A percentile compares a stretch with the other conserved stretches of the same genome.
Evolutionary conservation across 2,329 filamentous ascomycete genomes (phyloP).

Genomic region (Ceratocystis cubensis): DNA sequence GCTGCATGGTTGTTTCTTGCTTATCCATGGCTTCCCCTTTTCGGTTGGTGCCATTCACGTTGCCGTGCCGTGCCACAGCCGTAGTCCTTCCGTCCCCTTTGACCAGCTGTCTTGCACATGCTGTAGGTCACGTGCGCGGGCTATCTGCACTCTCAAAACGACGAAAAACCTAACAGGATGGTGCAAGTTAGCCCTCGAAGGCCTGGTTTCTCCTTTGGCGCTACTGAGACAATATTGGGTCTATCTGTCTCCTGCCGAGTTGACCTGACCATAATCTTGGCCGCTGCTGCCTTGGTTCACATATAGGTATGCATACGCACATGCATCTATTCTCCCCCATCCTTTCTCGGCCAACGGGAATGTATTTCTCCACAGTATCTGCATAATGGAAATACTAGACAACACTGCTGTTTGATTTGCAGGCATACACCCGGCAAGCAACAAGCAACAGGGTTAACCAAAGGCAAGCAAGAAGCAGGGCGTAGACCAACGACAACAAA

Average conservation of each 20-base stretch:
- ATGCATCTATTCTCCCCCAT: background rate
- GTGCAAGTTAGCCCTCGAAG: too few species aligned
- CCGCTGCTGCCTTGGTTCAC: background rate
- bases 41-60: background rate
- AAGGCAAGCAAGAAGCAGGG: background rate
- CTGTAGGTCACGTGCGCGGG: background rate
- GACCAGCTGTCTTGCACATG: background rate
- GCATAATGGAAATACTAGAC: background rate
- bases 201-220: background rate
- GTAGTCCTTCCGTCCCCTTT: background rate
- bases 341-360: background rate
- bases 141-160: too few species aligned
- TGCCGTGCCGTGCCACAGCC: background rate
- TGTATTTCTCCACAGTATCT: conserved; percentile 1
- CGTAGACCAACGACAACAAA: background rate
- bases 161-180: too few species aligned
- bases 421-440: background rate
- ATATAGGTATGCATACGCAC: background rate
- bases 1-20: background rate
- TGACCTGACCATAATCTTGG: background rate
- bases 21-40: background rate
- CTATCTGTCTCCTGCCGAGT: background rate
- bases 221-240: background rate
- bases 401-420: background rate
- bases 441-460: background rate